Evolutionary conservation across 2,329 filamentous ascomycete genomes (phyloP).

Genomic region (Fusarium hainanense): DNA sequence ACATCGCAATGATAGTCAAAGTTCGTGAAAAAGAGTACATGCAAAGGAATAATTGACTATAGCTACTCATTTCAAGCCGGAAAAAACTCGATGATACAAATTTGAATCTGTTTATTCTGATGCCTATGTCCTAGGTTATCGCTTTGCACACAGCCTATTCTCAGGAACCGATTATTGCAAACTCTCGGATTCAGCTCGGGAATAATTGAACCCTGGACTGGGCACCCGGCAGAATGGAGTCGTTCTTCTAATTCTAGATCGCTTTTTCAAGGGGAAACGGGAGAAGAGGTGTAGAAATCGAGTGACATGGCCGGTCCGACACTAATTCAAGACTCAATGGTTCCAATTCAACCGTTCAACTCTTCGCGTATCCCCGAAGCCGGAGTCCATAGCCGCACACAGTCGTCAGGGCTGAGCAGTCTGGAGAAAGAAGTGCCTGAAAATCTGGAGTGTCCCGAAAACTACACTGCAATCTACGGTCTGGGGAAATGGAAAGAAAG

Average conservation of each 20-base stretch:
- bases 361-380: constrained; percentile 32
- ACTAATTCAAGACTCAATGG: constrained; percentile 9
- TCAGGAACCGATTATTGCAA: constrained; percentile 34
- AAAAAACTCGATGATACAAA: not conserved
- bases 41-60: not conserved
- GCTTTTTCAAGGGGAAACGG: constrained; percentile 21
- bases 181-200: constrained; percentile 31
- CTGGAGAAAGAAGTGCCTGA: constrained; percentile 27
- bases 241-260: constrained; percentile 13
- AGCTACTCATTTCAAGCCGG: not conserved
- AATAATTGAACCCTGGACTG: constrained; percentile 36
- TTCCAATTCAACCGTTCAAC: not conserved
- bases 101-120: not conserved
- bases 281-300: constrained; percentile 8
- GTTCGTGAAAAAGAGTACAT: not conserved
- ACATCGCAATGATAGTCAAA: not conserved
- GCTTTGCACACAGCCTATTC: constrained; percentile 5
- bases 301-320: constrained; percentile 20
- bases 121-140: not conserved
- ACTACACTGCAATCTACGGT: constrained; percentile 28
- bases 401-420: constrained; percentile 2
- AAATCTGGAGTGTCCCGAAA: constrained; percentile 32
- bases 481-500: constrained; percentile 44
- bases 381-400: constrained; percentile 13
- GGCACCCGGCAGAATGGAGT: constrained; percentile 31